These are phyloP conservation scores for Cryptococcus wingfieldii DNA, from an alignment of 1,284 basidiomycete species.

Conservation along the genomic window DNA sequence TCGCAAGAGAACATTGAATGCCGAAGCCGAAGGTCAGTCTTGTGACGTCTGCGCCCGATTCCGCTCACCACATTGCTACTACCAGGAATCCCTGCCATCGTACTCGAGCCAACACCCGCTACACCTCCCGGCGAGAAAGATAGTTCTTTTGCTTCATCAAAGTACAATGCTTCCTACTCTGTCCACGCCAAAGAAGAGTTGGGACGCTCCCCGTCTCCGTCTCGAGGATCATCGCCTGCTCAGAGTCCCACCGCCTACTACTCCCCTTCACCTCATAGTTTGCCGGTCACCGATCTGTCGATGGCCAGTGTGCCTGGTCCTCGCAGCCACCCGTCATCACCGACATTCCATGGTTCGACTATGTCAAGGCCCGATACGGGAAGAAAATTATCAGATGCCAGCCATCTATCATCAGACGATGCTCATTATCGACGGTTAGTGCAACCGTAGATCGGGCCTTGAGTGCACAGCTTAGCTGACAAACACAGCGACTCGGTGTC, in stretches of 20 bases:
- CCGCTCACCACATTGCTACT: background rate
- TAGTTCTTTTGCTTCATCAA: background rate
- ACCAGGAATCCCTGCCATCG: constrained; percentile 44
- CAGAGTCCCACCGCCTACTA: no score
- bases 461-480: no score
- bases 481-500: constrained; percentile 11
- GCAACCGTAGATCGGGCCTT: background rate
- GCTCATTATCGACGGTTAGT: constrained; percentile 28
- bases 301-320: no score
- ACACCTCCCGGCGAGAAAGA: constrained; percentile 25
- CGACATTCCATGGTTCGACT: background rate
- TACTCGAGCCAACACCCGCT: constrained; percentile 40
- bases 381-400: constrained; percentile 19
- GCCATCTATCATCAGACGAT: constrained; percentile 34
- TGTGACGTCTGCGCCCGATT: no score
- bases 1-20: constrained; percentile 23
- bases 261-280: no score
- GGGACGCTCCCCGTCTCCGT: background rate
- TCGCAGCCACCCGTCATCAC: background rate
- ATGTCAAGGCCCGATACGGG: constrained; percentile 1
- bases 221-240: no score
- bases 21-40: constrained; percentile 25
- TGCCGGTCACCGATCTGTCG: no score
- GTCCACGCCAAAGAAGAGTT: background rate
- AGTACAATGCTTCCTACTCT: background rate